Base-by-base conservation (phyloP, 495 filamentous ascomycete species). In the Emericellopsis terricola region DNA sequence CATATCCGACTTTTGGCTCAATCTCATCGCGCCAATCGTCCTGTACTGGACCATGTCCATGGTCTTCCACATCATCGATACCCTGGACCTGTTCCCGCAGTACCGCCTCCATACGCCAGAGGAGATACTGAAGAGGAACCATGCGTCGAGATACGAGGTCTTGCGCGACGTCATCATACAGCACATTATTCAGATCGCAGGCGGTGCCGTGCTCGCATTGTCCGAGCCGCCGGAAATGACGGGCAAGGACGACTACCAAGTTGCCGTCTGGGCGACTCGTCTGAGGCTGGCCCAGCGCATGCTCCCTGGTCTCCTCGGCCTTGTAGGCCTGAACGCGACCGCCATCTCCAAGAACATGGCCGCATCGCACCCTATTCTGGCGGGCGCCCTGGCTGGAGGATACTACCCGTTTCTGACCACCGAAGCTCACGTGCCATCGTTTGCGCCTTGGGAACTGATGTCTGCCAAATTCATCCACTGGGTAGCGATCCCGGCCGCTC, bases 101-200 rank as follows among this genome's bases (percentile, higher is more conserved):
- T 91, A 94, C 57, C 76, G 87, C 33, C 60, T 94, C 28, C 87
- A 94, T 62, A 94, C 87, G 0, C 85, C 87, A 18, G 82, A 79
- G 33, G 87, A 94, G 47, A 68, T 94, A 35, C 50, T 75, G 13
- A 78, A 81, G 53, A 66, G 87, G 38, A 96, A 96, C 55, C 82
- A 78, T 43, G 87, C 82, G 30, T 69, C 76, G 34, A 68, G 80
- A 34, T 77, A 64, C 54, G 76, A 94, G 41, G 83, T 92, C 3
- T 68, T 83, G 15, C 74, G 77, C 45, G 83, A 91, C 64, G 84
- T 94, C 40, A 55, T 94, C 26, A 45, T 93, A 20, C 83, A 96
- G 50, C 87, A 96, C 43, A 45, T 82, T n/a, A 73, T 94, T 19
- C 86, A 94, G 54, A 79, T 78, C 1, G 51, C 65, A 8, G 66